Evolutionary conservation across 139 green algal species (phyloP).

Genomic region (Chlorella sorokiniana): DNA sequence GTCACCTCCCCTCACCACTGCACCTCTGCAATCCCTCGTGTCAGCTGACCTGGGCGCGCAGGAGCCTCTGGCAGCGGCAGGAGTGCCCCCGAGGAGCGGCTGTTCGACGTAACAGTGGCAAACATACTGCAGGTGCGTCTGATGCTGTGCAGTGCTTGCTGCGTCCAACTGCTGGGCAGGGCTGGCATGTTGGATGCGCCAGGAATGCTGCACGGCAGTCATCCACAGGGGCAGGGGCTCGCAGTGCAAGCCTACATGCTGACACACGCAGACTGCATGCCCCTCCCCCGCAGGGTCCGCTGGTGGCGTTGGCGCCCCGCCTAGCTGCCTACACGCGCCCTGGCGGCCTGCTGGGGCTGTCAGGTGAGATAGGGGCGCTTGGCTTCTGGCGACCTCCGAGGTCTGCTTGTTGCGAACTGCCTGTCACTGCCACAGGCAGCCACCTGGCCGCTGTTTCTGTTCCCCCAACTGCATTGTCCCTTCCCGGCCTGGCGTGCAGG

Average conservation of each 20-base stretch:
- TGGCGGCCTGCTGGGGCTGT: slow-evolving; percentile 64
- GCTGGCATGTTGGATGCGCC: background rate
- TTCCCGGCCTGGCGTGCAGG: slow-evolving; percentile 35
- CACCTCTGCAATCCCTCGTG: background rate
- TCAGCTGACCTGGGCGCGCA: slow-evolving; percentile 29
- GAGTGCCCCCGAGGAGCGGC: slow-evolving; percentile 7
- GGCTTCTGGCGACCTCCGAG: background rate
- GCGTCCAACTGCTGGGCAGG: background rate
- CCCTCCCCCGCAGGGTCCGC: slow-evolving; percentile 49
- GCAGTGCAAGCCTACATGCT: no score
- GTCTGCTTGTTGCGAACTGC: no score
- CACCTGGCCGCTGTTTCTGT: background rate
- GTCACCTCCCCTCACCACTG: background rate
- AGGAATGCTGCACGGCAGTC: no score
- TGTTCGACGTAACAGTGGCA: slow-evolving; percentile 43
- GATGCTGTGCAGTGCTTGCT: background rate
- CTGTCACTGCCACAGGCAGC: no score
- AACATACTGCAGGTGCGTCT: slow-evolving; percentile 79
- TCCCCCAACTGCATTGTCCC: background rate
- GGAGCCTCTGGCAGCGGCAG: slow-evolving; percentile 40
- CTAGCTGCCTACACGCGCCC: slow-evolving; percentile 50
- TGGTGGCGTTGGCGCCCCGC: slow-evolving; percentile 63
- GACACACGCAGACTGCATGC: no score
- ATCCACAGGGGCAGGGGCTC: no score
- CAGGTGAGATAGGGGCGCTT: slow-evolving; percentile 1